Base-by-base conservation (phyloP, 371 early-diverging fungal species). In the Actinomortierella ambigua region DNA sequence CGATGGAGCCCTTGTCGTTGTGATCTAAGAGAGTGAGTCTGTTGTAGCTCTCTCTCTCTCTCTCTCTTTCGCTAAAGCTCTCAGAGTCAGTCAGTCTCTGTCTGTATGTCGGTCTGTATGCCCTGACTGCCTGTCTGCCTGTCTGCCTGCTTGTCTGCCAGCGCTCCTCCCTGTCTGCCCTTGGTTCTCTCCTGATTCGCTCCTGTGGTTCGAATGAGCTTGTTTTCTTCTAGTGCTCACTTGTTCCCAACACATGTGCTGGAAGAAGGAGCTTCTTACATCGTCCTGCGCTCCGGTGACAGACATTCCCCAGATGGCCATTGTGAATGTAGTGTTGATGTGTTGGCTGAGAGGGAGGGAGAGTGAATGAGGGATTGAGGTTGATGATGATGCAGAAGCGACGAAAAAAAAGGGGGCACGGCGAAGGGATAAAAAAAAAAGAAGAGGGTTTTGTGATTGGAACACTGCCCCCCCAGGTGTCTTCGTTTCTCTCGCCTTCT, bases 261-360 rank as follows among this genome's bases (percentile, higher is more conserved):
- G 7, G 23, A 42, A 40, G 15, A 20, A 14, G 3, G 8, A 54
- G 29, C 65, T 5, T 69, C 65, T 67, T 59, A 66, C 73, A 8
- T 62, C 66, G 27, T 54, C 40, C 49, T 34, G 48, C 22, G 59
- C 24, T n/a, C 20, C 22, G 43, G 62, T 28, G 14, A 63, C 50
- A 39, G 73, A 62, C 73, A 62, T 71, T 66, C 73, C 73, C 73
- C 73, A 71, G 73, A 71, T 71, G 66, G 73, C 73, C 73, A 71
- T 71, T 39, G 27, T 66, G 69, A 43, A 6, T 15, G n/a, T 44
- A n/a, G 44, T 20, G 44, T 6, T 15, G 13, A 20, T 44, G 2
- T 4, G 44, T 41, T 22, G 39, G 29, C 5, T 17, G 22, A 51
- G n/a, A 43, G 29, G 50, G n/a, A 13, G 40, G 39, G 5, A 14